Conservation (phyloP, 345 rosid species). For the Cochlearia excelsa region DNA sequence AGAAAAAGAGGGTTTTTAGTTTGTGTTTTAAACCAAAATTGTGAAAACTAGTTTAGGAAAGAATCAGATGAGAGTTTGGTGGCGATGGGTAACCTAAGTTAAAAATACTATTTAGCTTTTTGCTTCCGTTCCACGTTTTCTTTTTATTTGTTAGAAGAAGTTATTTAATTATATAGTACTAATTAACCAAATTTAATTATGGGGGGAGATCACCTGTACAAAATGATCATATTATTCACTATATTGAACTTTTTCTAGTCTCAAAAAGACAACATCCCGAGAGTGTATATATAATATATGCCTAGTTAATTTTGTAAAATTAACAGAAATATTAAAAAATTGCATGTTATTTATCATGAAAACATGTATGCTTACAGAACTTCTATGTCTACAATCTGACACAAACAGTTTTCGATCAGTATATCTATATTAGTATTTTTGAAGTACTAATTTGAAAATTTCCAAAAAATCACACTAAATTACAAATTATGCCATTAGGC, state of each 20-base stretch:
- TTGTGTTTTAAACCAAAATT: conserved; percentile 25
- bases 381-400: too few species aligned
- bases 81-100: conserved; percentile 65
- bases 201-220: not conserved
- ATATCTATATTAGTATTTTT: too few species aligned
- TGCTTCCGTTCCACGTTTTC: conserved; percentile 22
- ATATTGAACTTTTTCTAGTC: not conserved
- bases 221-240: conserved; percentile 9
- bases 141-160: not conserved
- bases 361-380: too few species aligned
- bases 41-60: conserved; percentile 24
- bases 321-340: too few species aligned
- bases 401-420: too few species aligned
- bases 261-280: too few species aligned
- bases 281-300: too few species aligned
- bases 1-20: conserved; percentile 2
- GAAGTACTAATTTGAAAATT: too few species aligned
- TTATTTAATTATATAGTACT: conserved; percentile 26
- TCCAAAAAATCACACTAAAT: too few species aligned
- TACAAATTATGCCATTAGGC: too few species aligned
- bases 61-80: conserved; percentile 49
- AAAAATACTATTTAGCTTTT: conserved; percentile 1
- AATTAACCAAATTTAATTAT: conserved; percentile 14
- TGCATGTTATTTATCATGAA: too few species aligned
- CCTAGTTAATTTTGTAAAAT: too few species aligned